Evolutionary conservation across 345 rosid genomes (phyloP), one percentile per base, ranked within the genome.

Genomic region (Pseudoturritis turrita): DNA sequence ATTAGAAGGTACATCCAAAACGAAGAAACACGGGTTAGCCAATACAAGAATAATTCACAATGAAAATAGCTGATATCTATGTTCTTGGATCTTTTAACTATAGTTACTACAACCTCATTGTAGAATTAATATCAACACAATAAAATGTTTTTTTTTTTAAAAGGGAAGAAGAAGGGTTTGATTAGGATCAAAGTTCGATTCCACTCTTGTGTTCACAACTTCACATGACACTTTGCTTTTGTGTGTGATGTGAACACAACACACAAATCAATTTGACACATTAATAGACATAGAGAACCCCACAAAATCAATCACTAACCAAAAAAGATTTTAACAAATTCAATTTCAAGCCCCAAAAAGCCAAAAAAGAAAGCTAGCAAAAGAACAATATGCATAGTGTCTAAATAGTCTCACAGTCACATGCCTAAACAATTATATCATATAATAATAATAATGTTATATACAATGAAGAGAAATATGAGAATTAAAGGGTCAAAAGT

Each of bases 241-340:
- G 40, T 55, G 50, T 64, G 8, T 61, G 73, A 75, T 53, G 79
- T 75, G 58, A 61, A 60, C 74, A 68, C 6, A 26, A 49, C 28
- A 65, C 43, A 73, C 17, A 66, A 23, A 68, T 75, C 65, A 68
- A 26, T 61, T 74, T 75, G 79, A 75, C 78, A 75, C 47, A 19
- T 40, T 22, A 2, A 6, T n/a, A 17, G 62, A 67, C 68, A 60
- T 40, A 59, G 40, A 29, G 18, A 41, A 26, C 69, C 60, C 72
- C 58, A 66, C 72, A 56, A 45, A 44, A 64, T 64, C 71, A 51
- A 50, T 39, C 15, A 33, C 71, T 33, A 13, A 25, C 6, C 65
- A 29, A 26, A 49, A 57, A 37, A 28, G 57, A 54, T 64, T 23
- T 50, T 15, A n/a, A 25, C 26, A 35, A 17, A 13, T 14, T 36